Percentiles rank a stretch among this genome's conserved stretches.
These are phyloP conservation scores for Leishmania mexicana DNA, from an alignment of 208 protist genomes.

Conservation along the genomic window DNA sequence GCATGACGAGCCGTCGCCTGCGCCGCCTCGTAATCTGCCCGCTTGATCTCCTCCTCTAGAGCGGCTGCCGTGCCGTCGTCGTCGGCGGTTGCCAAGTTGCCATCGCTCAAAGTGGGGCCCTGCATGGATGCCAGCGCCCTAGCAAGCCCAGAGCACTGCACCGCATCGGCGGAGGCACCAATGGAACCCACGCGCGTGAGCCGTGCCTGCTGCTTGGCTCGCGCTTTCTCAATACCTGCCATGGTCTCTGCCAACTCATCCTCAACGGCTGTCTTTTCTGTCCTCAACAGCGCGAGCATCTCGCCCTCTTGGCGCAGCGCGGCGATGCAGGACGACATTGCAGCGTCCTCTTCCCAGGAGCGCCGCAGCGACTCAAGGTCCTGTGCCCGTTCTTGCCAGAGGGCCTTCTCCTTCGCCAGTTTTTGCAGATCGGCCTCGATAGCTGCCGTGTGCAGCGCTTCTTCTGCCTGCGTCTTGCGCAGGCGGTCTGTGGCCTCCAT, in stretches of 20 bases:
- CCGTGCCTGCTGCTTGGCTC: conserved; percentile 8
- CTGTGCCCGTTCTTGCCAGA: conserved; percentile 37
- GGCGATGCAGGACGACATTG: conserved; percentile 27
- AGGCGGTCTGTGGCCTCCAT: conserved; percentile 53
- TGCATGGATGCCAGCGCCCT: conserved; percentile 2
- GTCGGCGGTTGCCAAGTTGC: neutral
- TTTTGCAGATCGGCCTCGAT: conserved; percentile 29
- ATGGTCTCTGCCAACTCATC: conserved; percentile 14
- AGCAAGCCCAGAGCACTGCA: neutral
- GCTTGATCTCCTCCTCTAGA: conserved; percentile 35
- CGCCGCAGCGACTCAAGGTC: conserved; percentile 44
- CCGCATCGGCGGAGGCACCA: neutral
- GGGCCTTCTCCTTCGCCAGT: conserved; percentile 27
- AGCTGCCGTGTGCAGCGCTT: conserved; percentile 53
- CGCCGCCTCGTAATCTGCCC: conserved; percentile 36
- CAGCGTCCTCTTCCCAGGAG: conserved; percentile 37
- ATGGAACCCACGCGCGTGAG: neutral
- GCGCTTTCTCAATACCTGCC: conserved; percentile 18
- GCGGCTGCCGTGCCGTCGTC: neutral
- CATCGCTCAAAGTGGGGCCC: neutral
- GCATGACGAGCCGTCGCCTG: conserved; percentile 28
- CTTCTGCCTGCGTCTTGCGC: conserved; percentile 68
- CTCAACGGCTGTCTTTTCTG: conserved; percentile 27
- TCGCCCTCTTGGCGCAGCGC: conserved; percentile 33
- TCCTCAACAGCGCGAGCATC: conserved; percentile 12